Base-by-base conservation (phyloP, 2,329 filamentous ascomycete genomes). In the Phialocephala sp. region DNA sequence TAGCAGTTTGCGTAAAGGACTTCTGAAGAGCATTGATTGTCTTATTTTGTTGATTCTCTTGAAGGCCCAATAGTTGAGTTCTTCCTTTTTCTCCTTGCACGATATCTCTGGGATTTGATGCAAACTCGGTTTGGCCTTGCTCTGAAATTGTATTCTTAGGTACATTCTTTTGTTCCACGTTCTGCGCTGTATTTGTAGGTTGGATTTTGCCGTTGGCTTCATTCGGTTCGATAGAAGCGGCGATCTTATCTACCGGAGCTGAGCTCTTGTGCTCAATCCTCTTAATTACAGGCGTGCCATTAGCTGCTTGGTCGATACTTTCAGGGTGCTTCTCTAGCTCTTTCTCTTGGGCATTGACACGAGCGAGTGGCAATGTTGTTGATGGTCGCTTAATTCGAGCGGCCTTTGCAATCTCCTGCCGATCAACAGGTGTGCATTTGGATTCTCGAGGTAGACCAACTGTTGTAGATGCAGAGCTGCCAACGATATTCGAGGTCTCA, bases 311-410 rank as follows among this genome's bases (percentile, higher is more conserved):
- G 12, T 24, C 11, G 27, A 18, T n/a, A 54, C 14, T 11, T 32
- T 35, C 47, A 9, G 8, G 22, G 22, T 9, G 11, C 1, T 27
- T 18, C 14, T 54, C 12, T 11, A 1, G 24, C 14, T 54, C 50
- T 27, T 15, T 35, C 15, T 27, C 24, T 54, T 27, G 8, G 22
- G 20, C 45, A 20, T 5, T 12, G 20, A 39, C 20, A 8, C 12
- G 41, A 43, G 62, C 47, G 6, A 71, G 22, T 20, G 71, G 71
- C 39, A 72, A 41, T 35, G 68, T 70, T 32, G 71, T 73, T 35
- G 69, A 60, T 36, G 69, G 71, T 20, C 68, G 68, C 64, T 69
- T 72, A 41, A 75, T 66, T 22, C 71, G 71, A 56, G 71, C 72
- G 32, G 45, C 50, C 36, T 70, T 67, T 24, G 72, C 72, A 56